Conservation (phyloP, 2,329 filamentous ascomycete genomes). For the Sarocladium strictum region DNA sequence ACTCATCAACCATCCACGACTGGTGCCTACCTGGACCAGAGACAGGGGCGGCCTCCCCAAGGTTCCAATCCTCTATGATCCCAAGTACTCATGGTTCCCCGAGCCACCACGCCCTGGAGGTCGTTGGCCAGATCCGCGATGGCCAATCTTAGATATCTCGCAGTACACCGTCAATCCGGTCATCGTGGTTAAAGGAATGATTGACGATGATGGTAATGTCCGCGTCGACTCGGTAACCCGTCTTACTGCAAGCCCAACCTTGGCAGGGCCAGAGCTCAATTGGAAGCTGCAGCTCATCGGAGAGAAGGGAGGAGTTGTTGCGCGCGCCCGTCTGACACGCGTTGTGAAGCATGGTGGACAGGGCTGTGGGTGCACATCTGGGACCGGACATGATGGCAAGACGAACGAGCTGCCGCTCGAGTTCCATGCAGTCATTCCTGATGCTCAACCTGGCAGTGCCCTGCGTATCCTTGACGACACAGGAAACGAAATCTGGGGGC, state of each 20-base stretch:
- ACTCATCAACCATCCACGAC: neutral
- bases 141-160: neutral
- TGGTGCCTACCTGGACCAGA: neutral
- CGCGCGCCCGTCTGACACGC: neutral
- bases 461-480: neutral
- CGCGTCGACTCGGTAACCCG: neutral
- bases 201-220: neutral
- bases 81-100: neutral
- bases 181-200: neutral
- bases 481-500: neutral
- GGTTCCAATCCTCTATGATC: neutral
- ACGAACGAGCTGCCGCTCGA: constrained; percentile 3
- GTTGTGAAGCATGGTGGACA: neutral
- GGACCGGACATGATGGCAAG: neutral
- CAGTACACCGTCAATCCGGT: neutral
- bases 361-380: neutral
- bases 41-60: neutral
- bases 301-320: neutral
- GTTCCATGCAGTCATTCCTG: neutral
- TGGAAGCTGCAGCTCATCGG: constrained; percentile 1
- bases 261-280: neutral
- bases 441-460: neutral
- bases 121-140: constrained; percentile 1
- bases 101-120: neutral
- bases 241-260: neutral